Conservation (phyloP, 2,329 filamentous ascomycete genomes). For the Calonectria naviculata region DNA sequence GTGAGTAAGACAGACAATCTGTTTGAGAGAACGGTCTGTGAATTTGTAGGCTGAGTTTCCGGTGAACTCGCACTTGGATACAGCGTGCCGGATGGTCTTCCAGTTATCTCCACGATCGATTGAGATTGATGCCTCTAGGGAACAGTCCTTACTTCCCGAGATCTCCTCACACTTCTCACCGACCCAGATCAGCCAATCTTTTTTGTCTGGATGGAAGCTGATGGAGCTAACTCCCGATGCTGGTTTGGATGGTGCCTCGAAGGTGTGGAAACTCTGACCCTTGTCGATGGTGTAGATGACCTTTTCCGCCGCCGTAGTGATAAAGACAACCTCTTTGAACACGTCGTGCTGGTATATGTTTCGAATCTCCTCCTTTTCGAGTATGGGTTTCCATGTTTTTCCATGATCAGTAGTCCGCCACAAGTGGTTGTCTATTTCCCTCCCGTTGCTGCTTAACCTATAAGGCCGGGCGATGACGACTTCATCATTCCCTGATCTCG, state of each 20-base stretch:
- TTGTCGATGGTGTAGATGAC: conserved; percentile 87
- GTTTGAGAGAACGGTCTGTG: conserved; percentile 55
- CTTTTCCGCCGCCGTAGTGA: conserved; percentile 74
- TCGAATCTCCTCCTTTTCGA: conserved; percentile 76
- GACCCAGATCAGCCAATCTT: conserved; percentile 93
- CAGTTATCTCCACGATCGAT: conserved; percentile 85
- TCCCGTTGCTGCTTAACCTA: conserved; percentile 41
- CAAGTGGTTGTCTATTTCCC: conserved; percentile 64
- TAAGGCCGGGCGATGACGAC: conserved; percentile 70
- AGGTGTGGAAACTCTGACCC: conserved; percentile 77
- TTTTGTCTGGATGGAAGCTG: conserved; percentile 85
- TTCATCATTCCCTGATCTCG: conserved; percentile 75
- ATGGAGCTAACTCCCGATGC: conserved; percentile 58
- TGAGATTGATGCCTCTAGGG: conserved; percentile 79
- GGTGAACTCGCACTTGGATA: conserved; percentile 88
- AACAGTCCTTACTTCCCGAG: conserved; percentile 68
- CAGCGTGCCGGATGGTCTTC: conserved; percentile 79
- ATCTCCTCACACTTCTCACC: conserved; percentile 75
- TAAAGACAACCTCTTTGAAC: conserved; percentile 87
- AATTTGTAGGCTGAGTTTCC: conserved; percentile 68
- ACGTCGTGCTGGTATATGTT: conserved; percentile 82
- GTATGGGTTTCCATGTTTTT: conserved; percentile 80
- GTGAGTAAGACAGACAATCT: conserved; percentile 67
- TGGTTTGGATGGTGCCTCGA: conserved; percentile 73
- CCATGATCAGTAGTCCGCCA: conserved; percentile 88